Percentiles rank a stretch among this genome's conserved stretches.
phyloP scores from a whole-genome alignment of 306 rosid species.

The Clitoria ternatea region DNA sequence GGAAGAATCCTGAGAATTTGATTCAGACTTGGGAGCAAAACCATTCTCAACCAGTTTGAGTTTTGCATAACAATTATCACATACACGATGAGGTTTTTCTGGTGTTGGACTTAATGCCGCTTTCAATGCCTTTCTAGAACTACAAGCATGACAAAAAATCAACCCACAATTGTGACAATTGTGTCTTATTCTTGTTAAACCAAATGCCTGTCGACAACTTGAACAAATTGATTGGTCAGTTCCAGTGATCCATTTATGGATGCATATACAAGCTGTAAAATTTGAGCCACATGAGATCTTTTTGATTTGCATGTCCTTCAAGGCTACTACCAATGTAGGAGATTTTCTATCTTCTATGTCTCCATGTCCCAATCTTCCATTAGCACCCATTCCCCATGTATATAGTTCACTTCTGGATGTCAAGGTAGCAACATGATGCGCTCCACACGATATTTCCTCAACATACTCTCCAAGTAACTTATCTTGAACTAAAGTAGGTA shows the following conservation, averaged over 20 bases:
- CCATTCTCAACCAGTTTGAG: constrained; percentile 54
- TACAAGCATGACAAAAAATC: constrained; percentile 67
- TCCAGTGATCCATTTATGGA: constrained; percentile 70
- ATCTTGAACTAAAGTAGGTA: constrained; percentile 79
- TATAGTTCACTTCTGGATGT: constrained; percentile 80
- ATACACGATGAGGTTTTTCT: constrained; percentile 83
- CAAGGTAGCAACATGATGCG: constrained; percentile 63
- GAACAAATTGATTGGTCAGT: constrained; percentile 74
- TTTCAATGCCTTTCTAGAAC: constrained; percentile 69
- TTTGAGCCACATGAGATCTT: constrained; percentile 77
- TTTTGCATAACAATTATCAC: constrained; percentile 79
- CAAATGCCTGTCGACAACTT: constrained; percentile 81
- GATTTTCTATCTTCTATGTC: constrained; percentile 59
- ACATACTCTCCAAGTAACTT: constrained; percentile 84
- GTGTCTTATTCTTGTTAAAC: constrained; percentile 54
- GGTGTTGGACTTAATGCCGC: constrained; percentile 78
- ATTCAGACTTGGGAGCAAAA: constrained; percentile 27
- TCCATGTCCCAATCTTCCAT: constrained; percentile 90
- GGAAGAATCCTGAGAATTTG: constrained; percentile 44
- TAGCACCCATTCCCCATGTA: constrained; percentile 92
- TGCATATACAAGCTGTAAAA: constrained; percentile 73
- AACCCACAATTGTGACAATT: constrained; percentile 29
- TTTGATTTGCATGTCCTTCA: constrained; percentile 71
- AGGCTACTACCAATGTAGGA: constrained; percentile 71
- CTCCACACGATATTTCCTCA: constrained; percentile 81